These are phyloP conservation scores for Lodderomyces metapsilosis DNA, from an alignment of 1,139 yeast species.

Conservation along the genomic window DNA sequence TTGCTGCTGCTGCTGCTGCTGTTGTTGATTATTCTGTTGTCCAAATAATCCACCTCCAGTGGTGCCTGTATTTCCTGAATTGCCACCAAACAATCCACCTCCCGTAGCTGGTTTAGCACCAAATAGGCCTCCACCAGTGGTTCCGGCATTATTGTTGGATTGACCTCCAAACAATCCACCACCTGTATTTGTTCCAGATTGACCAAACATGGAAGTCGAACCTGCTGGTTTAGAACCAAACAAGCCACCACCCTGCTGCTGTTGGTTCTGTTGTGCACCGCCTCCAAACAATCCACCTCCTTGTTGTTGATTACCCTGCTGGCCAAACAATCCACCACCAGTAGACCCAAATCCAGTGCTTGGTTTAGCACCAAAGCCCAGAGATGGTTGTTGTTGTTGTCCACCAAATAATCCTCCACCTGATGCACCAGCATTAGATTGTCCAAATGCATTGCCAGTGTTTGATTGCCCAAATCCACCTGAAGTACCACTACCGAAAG, in stretches of 20 bases:
- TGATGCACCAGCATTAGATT: conserved; percentile 9
- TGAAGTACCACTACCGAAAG: conserved; percentile 18
- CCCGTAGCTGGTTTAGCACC: conserved; percentile 17
- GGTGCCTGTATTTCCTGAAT: conserved; percentile 14
- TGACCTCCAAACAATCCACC: conserved; percentile 26
- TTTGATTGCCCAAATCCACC: conserved; percentile 12
- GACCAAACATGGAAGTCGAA: conserved; percentile 18
- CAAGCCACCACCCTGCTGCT: conserved; percentile 13
- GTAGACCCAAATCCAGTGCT: conserved; percentile 13
- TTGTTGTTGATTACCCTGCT: conserved; percentile 17
- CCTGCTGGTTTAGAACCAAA: conserved; percentile 27
- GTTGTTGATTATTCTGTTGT: conserved; percentile 10
- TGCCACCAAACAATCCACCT: conserved; percentile 19
- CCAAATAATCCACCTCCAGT: conserved; percentile 27
- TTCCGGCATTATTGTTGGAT: conserved; percentile 7
- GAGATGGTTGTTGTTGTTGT: conserved; percentile 7
- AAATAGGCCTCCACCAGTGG: conserved; percentile 21
- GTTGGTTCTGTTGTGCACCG: conserved; percentile 6
- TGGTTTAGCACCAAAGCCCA: conserved; percentile 21
- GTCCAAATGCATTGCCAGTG: conserved; percentile 19
- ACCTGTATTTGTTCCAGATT: conserved; percentile 5
- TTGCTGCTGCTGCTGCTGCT: conserved; percentile 5
- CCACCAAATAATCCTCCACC: conserved; percentile 15
- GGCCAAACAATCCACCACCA: conserved; percentile 15
- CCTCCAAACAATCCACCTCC: conserved; percentile 17